Conservation (phyloP, 768 basidiomycete species). For the Mycena galopus region DNA sequence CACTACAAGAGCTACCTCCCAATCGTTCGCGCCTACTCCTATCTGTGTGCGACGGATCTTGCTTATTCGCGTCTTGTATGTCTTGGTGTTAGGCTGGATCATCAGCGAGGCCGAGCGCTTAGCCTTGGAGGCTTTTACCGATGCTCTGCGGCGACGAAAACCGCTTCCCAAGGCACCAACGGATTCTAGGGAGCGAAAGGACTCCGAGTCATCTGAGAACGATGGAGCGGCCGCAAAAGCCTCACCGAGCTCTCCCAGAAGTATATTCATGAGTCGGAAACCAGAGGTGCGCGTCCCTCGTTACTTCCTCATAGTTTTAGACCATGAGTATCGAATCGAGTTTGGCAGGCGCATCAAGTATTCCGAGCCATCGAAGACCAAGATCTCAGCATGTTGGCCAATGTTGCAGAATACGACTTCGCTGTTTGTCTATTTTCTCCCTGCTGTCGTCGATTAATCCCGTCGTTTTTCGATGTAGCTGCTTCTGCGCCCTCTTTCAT, state of each 20-base stretch:
- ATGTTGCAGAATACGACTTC: slow-evolving; percentile 21
- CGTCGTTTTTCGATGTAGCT: neutral
- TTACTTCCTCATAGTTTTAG: too few species aligned
- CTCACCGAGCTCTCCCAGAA: neutral
- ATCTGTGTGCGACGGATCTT: too few species aligned
- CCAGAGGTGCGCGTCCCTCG: slow-evolving; percentile 9
- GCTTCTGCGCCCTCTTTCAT: slow-evolving; percentile 8
- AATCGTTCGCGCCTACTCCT: too few species aligned
- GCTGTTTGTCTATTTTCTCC: neutral
- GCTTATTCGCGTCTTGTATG: too few species aligned
- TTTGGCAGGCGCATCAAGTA: slow-evolving; percentile 4
- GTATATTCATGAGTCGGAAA: neutral
- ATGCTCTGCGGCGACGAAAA: neutral
- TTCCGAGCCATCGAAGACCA: slow-evolving; percentile 21
- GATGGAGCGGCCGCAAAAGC: neutral
- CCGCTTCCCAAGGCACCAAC: neutral
- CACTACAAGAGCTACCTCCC: too few species aligned
- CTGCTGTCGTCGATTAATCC: neutral
- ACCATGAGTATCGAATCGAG: neutral
- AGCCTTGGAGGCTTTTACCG: slow-evolving; percentile 7
- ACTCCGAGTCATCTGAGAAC: neutral
- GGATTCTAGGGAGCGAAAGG: neutral
- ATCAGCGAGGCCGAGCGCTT: slow-evolving; percentile 12
- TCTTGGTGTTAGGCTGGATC: slow-evolving; percentile 18
- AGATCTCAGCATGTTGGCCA: slow-evolving; percentile 5